Evolutionary conservation across 306 rosid genomes (phyloP).

Genomic region (Quercus aquifolioides): DNA sequence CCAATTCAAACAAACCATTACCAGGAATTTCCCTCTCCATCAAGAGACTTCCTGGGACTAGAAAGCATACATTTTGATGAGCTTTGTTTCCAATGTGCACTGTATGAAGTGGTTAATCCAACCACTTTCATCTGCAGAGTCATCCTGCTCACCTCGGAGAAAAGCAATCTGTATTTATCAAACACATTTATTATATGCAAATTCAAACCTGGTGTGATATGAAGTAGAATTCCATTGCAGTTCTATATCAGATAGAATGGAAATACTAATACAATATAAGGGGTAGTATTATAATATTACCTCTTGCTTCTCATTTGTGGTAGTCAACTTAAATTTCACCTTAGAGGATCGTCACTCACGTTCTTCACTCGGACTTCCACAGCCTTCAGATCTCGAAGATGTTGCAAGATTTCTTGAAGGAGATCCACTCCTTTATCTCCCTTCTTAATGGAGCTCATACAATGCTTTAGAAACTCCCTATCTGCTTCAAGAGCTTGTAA

Average conservation of each 20-base stretch:
- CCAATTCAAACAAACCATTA: slow-evolving; percentile 27
- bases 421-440: slow-evolving; percentile 69
- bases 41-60: slow-evolving; percentile 7
- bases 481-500: slow-evolving; percentile 76
- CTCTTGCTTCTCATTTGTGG: slow-evolving; percentile 12
- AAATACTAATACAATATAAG: not conserved
- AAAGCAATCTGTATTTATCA: slow-evolving; percentile 27
- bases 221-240: not conserved
- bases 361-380: slow-evolving; percentile 46
- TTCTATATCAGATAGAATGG: not conserved
- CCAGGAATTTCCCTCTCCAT: slow-evolving; percentile 27
- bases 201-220: not conserved
- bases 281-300: slow-evolving; percentile 7
- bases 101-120: not conserved
- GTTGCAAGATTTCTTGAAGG: slow-evolving; percentile 70
- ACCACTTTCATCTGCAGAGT: slow-evolving; percentile 13
- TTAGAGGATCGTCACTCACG: slow-evolving; percentile 31
- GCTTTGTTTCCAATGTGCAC: slow-evolving; percentile 3
- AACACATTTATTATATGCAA: not conserved
- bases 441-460: slow-evolving; percentile 59
- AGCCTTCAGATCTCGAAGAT: slow-evolving; percentile 63
- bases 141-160: slow-evolving; percentile 20
- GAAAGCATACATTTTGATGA: not conserved
- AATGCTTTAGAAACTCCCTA: slow-evolving; percentile 59
- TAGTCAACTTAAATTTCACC: slow-evolving; percentile 26